Evolutionary conservation across 495 filamentous ascomycete genomes (phyloP).

Genomic region (Penicillium verhagenii): DNA sequence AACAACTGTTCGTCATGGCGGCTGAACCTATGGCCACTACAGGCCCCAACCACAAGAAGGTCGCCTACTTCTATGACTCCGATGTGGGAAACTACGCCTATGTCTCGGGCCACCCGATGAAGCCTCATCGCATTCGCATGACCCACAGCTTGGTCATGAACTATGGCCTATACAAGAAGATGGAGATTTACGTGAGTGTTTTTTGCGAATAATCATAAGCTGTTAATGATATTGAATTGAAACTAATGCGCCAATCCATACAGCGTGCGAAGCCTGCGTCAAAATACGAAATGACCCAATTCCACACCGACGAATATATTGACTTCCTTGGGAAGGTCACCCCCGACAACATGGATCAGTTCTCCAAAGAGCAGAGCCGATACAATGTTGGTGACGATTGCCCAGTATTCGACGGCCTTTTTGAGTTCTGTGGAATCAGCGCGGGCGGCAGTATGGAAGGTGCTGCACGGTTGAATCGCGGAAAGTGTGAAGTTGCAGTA

Average conservation of each 20-base stretch:
- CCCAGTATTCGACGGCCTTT: constrained; percentile 95
- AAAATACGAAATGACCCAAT: constrained; percentile 97
- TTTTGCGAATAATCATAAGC: neutral
- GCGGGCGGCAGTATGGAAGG: constrained; percentile 98
- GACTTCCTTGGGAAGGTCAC: constrained; percentile 96
- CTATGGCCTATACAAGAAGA: constrained; percentile 95
- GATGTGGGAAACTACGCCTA: constrained; percentile 98
- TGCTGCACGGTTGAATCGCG: constrained; percentile 84
- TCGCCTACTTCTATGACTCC: constrained; percentile 97
- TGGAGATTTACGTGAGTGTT: constrained; percentile 94
- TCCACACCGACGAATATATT: constrained; percentile 99
- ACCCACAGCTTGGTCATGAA: constrained; percentile 99
- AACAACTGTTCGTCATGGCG: constrained; percentile 30
- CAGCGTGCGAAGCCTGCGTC: constrained; percentile 96
- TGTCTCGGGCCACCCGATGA: constrained; percentile 98
- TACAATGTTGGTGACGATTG: constrained; percentile 99
- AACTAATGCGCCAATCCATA: constrained; percentile 8
- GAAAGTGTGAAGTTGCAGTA: constrained; percentile 94
- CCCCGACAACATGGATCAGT: constrained; percentile 97
- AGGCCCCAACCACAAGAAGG: constrained; percentile 63
- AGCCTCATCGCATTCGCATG: constrained; percentile 96
- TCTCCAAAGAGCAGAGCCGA: constrained; percentile 86
- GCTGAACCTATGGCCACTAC: constrained; percentile 51
- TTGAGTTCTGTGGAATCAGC: constrained; percentile 97
- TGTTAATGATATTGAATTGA: neutral